Conservation (phyloP, 768 basidiomycete genomes). For the Pulveroboletus sp. region DNA sequence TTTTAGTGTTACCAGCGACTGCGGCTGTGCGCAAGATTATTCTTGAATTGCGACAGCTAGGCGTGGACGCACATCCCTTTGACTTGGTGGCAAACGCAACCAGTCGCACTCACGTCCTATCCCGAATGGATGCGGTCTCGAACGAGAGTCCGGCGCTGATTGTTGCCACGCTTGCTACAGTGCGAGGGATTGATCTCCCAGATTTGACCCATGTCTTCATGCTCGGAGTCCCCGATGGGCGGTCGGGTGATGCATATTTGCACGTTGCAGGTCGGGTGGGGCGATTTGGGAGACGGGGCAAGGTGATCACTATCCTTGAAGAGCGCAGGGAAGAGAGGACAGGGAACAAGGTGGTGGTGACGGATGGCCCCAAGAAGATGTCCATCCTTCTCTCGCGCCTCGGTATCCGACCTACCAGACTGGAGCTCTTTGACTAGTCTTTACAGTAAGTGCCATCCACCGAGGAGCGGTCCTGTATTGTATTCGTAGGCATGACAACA, state of each 20-base stretch:
- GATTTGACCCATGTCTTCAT: constrained; percentile 72
- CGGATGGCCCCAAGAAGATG: constrained; percentile 39
- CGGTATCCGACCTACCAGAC: constrained; percentile 40
- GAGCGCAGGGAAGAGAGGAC: constrained; percentile 28
- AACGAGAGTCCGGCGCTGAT: constrained; percentile 57
- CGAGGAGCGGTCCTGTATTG: not conserved
- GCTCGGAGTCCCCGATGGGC: constrained; percentile 53
- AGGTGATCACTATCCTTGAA: constrained; percentile 60
- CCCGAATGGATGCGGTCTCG: constrained; percentile 25
- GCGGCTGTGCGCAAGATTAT: constrained; percentile 60
- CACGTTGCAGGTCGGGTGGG: constrained; percentile 76
- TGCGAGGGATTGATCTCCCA: constrained; percentile 70
- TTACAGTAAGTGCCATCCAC: not conserved
- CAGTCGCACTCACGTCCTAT: constrained; percentile 41
- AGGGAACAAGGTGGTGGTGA: constrained; percentile 25
- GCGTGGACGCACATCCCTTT: constrained; percentile 60
- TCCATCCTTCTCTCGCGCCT: constrained; percentile 41
- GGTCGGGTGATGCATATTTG: constrained; percentile 54
- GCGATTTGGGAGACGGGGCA: constrained; percentile 60
- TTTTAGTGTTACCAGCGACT: constrained; percentile 63
- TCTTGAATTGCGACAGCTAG: constrained; percentile 58
- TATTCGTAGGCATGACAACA: constrained; percentile 6
- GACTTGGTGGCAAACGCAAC: constrained; percentile 45
- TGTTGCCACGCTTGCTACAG: constrained; percentile 64
- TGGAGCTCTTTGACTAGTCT: constrained; percentile 48